These are phyloP conservation scores for Picochlorum sp. DNA, from an alignment of 139 green algal genomes.

Conservation along the genomic window DNA sequence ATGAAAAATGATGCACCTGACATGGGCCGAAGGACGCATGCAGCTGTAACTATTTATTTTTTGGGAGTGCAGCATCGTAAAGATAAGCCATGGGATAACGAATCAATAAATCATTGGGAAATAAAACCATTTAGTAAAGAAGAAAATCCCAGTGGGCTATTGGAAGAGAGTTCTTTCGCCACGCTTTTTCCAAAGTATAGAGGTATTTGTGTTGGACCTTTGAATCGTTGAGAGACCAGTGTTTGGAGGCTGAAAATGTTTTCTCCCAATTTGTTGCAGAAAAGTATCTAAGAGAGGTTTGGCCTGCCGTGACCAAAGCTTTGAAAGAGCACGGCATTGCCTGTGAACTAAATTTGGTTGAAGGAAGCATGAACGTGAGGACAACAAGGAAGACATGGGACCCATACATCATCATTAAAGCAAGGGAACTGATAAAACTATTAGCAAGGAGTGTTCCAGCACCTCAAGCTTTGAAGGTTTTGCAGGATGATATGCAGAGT, in stretches of 20 bases:
- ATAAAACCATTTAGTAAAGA: constrained; percentile 68
- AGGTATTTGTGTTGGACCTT: no score
- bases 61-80: constrained; percentile 56
- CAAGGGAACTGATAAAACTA: constrained; percentile 97
- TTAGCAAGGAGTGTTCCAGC: constrained; percentile 86
- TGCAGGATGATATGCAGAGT: constrained; percentile 88
- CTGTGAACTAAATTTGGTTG: constrained; percentile 95
- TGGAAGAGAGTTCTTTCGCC: constrained; percentile 96
- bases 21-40: no score
- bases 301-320: constrained; percentile 78
- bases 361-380: constrained; percentile 93
- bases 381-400: constrained; percentile 98
- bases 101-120: constrained; percentile 92
- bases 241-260: constrained; percentile 18
- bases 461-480: constrained; percentile 82
- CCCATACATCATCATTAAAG: constrained; percentile 97
- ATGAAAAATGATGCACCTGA: no score
- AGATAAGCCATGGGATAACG: constrained; percentile 90
- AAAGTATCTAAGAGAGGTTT: constrained; percentile 94
- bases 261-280: no score
- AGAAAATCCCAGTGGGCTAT: constrained; percentile 79
- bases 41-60: no score
- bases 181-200: constrained; percentile 97
- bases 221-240: background rate
- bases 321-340: constrained; percentile 76